Evolutionary conservation across 441 rosid species (phyloP).

Genomic region (Geranium incanum): DNA sequence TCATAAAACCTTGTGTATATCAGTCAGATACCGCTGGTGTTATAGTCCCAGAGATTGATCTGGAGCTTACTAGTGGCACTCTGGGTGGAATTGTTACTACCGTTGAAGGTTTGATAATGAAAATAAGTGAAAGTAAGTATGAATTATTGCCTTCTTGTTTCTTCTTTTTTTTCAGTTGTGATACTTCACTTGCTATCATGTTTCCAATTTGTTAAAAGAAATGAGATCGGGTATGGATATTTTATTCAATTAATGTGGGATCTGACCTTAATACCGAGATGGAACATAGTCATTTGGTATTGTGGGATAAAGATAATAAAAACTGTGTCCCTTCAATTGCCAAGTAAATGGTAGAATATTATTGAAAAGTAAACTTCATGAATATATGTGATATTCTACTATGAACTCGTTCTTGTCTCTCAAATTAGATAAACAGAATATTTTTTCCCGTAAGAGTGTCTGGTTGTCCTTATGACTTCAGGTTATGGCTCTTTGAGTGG

Average conservation of each 20-base stretch:
- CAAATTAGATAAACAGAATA: neutral
- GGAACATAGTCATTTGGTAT: neutral
- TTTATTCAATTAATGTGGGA: neutral
- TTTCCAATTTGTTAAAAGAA: neutral
- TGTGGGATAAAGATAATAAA: neutral
- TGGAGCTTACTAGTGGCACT: conserved; percentile 87
- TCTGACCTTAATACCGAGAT: neutral
- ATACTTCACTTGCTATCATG: neutral
- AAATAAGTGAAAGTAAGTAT: conserved; percentile 88
- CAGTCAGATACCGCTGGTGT: conserved; percentile 94
- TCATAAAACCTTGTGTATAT: conserved; percentile 14
- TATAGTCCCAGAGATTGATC: conserved; percentile 72
- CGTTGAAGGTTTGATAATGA: conserved; percentile 87
- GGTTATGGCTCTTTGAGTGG: neutral
- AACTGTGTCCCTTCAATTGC: neutral
- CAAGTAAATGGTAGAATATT: neutral
- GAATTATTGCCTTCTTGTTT: conserved; percentile 9
- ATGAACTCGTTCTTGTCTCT: neutral
- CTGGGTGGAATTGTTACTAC: conserved; percentile 90
- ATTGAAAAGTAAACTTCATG: neutral
- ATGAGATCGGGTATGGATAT: neutral
- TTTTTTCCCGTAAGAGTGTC: neutral
- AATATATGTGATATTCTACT: neutral
- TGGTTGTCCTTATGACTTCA: neutral
- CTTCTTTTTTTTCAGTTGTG: conserved; percentile 1